These are phyloP conservation scores for Drechslerella stenobrocha DNA, from an alignment of 2,329 filamentous ascomycete species.

Conservation along the genomic window DNA sequence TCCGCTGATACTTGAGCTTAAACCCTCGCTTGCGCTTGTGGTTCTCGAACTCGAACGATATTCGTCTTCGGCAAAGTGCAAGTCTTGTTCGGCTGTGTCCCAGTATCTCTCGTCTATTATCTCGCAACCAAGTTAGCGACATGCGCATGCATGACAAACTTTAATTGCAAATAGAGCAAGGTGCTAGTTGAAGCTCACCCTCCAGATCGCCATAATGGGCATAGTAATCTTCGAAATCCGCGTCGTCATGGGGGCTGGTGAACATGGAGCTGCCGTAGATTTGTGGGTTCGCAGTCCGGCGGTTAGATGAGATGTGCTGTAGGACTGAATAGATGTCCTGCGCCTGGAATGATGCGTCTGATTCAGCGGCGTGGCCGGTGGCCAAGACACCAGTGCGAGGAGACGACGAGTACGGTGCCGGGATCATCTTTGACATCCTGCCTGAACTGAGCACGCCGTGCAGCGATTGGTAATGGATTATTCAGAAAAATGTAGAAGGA, in stretches of 20 bases:
- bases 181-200: conserved; percentile 1
- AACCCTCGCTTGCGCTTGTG: not conserved
- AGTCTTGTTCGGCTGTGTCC: conserved; percentile 17
- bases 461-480: not conserved
- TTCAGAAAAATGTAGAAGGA: no score
- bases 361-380: not conserved
- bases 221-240: not conserved
- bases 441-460: no score
- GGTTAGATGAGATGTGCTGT: conserved; percentile 23
- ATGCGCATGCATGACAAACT: not conserved
- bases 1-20: no score
- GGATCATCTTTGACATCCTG: not conserved
- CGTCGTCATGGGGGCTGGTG: conserved; percentile 12
- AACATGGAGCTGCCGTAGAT: conserved; percentile 42
- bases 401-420: not conserved
- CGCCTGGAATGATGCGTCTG: conserved; percentile 14
- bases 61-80: conserved; percentile 14
- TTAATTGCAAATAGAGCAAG: not conserved
- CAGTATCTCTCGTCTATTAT: conserved; percentile 16
- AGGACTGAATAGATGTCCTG: conserved; percentile 36
- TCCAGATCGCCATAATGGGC: not conserved
- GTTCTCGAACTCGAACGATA: not conserved
- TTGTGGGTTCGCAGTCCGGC: conserved; percentile 28
- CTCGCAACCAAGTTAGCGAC: not conserved
- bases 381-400: not conserved